Base-by-base conservation (phyloP, 176 grass and related monocot genomes). In the Zea luxurians region DNA sequence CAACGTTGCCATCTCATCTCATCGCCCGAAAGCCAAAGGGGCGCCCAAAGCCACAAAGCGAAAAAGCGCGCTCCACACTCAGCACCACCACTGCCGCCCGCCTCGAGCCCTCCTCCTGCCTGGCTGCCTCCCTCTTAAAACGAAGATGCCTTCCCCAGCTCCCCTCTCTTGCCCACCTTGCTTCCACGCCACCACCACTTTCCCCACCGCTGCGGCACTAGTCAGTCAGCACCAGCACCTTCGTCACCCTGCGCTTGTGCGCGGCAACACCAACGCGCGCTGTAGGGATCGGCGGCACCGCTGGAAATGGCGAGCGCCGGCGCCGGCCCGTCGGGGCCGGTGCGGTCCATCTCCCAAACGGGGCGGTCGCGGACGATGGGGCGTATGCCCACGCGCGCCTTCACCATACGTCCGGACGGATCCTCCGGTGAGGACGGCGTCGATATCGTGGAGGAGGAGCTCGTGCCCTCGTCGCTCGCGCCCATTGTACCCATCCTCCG, bases 401-500 rank as follows among this genome's bases (percentile, higher is more conserved):
- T 6, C 75, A 88, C 81, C 63, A 80, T 84, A 77, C 41, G 71
- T 34, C 61, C 13, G 34, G 86, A 88, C 50, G 71, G 71, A 0
- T 47, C 12, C 18, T 63, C 85, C 48, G 85, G 80, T 21, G 88
- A 88, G 78, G 88, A 84, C 15, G 81, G 49, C 37, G 66, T 43
- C 20, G 89, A 84, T 21, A 6, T 13, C 2, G 40, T 61, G 9
- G 75, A 61, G 69, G 96, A 99, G 62, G 96, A 99, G 84, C 79
- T 95, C 27, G 96, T 99, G 59, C 96, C 96, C 0, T 55, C 86
- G 35, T 89, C 92, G 48, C 92, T 99, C 17, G 90, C 86, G 35
- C 74, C 86, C 46, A 91, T 99, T 47, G 90, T 88, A 40, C 96
- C 92, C 78, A 89, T 99, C 63, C 88, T 99, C 76, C 96, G 96